Conservation (phyloP, 208 protist genomes). For the Crithidia mellificae region DNA sequence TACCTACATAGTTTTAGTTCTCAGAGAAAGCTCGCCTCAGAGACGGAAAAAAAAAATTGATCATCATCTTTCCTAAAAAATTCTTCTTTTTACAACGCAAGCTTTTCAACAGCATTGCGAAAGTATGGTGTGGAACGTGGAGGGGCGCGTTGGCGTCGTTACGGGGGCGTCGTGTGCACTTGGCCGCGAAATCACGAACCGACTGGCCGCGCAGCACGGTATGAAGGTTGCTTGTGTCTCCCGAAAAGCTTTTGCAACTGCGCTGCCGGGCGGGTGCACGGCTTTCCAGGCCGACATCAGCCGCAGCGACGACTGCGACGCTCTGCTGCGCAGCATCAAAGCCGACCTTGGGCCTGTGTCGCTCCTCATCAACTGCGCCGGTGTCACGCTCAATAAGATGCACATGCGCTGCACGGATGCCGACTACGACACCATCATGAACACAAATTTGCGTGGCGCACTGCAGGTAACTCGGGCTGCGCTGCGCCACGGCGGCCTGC, state of each 20-base stretch:
- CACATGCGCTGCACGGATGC: conserved; percentile 62
- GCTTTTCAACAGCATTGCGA: too few relatives aligned
- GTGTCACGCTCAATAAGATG: conserved; percentile 78
- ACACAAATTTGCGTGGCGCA: conserved; percentile 76
- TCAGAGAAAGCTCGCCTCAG: too few relatives aligned
- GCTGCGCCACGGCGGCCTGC: conserved; percentile 78
- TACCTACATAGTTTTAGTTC: too few relatives aligned
- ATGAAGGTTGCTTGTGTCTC: conserved; percentile 76
- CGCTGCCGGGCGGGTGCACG: conserved; percentile 46
- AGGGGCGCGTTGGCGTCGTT: conserved; percentile 68
- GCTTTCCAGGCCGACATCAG: conserved; percentile 57
- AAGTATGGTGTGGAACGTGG: conserved; percentile 56
- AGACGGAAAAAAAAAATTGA: too few relatives aligned
- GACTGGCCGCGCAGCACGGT: conserved; percentile 47
- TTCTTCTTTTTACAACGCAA: too few relatives aligned
- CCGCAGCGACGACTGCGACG: conserved; percentile 50
- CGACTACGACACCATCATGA: conserved; percentile 74
- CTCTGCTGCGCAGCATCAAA: conserved; percentile 51
- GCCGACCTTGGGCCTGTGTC: conserved; percentile 51
- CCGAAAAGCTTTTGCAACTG: conserved; percentile 31
- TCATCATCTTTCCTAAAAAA: too few relatives aligned
- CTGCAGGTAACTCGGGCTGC: conserved; percentile 71
- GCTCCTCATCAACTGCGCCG: conserved; percentile 81
- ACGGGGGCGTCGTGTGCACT: conserved; percentile 74
- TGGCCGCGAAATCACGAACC: conserved; percentile 47